Evolutionary conservation across 2,329 filamentous ascomycete species (phyloP).

Genomic region (Alternaria novae-zelandiae): DNA sequence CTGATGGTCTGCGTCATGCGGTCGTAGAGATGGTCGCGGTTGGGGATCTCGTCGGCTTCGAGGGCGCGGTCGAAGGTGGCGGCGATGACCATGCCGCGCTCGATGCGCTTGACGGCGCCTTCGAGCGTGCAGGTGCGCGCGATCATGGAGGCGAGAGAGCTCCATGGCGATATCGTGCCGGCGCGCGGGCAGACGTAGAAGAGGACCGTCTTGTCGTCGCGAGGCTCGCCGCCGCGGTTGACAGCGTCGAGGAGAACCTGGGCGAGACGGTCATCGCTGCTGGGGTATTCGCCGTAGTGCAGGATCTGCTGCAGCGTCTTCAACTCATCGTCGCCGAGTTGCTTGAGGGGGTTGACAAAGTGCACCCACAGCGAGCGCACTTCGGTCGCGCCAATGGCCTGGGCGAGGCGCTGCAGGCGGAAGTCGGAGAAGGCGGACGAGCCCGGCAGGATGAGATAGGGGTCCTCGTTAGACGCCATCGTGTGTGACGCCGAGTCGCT

Average conservation of each 20-base stretch:
- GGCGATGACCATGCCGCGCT: conserved; percentile 82
- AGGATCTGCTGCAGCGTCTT: conserved; percentile 65
- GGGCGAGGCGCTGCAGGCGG: conserved; percentile 54
- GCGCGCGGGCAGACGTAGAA: conserved; percentile 82
- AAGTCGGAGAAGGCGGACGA: conserved; percentile 63
- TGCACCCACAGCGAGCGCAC: conserved; percentile 60
- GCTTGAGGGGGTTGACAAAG: conserved; percentile 54
- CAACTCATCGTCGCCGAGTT: conserved; percentile 54
- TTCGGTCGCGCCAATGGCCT: conserved; percentile 54
- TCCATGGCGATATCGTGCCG: conserved; percentile 91
- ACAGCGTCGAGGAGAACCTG: conserved; percentile 55
- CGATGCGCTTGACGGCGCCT: conserved; percentile 75
- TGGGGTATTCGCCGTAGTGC: conserved; percentile 63
- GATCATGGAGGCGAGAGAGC: conserved; percentile 93
- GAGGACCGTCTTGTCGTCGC: conserved; percentile 60
- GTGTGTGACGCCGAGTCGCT: conserved; percentile 18
- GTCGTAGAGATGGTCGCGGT: conserved; percentile 80
- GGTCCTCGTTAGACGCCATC: conserved; percentile 42
- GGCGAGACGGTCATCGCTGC: conserved; percentile 53
- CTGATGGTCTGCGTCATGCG: conserved; percentile 92
- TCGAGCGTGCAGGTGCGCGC: conserved; percentile 87
- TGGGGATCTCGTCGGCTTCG: conserved; percentile 60
- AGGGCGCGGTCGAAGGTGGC: conserved; percentile 63
- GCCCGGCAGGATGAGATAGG: conserved; percentile 57
- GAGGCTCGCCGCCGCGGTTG: conserved; percentile 57